Evolutionary conservation across 805 yeast species (phyloP).

Genomic region (Saccharomyces mikatae): DNA sequence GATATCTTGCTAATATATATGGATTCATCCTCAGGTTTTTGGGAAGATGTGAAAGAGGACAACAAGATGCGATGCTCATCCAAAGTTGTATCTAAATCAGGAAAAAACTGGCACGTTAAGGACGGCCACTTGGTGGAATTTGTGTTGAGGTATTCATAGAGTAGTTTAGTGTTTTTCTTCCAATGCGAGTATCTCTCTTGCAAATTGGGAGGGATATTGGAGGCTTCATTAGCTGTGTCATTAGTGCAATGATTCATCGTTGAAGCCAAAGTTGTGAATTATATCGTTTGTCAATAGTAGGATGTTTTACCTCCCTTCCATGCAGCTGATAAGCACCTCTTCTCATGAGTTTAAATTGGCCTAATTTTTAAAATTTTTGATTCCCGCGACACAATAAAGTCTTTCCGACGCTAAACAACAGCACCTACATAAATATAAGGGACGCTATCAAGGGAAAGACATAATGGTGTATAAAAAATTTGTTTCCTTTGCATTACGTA

Average conservation of each 20-base stretch:
- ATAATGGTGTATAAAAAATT: not conserved
- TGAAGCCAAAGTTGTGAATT: not conserved
- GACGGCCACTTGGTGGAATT: conserved; percentile 64
- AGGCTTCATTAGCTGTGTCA: not conserved
- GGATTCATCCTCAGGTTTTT: conserved; percentile 29
- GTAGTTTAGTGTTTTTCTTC: conserved; percentile 74
- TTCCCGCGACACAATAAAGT: not conserved
- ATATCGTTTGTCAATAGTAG: not conserved
- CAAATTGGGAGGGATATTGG: conserved; percentile 16
- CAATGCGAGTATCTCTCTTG: conserved; percentile 38
- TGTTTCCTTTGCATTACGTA: not conserved
- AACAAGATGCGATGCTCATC: conserved; percentile 25
- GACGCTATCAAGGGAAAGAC: no score
- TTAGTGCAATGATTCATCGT: not conserved
- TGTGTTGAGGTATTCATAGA: conserved; percentile 68
- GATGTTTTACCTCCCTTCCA: not conserved
- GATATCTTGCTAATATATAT: conserved; percentile 25
- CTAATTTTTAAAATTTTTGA: not conserved
- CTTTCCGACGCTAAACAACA: not conserved
- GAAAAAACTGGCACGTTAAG: conserved; percentile 61
- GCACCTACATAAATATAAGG: not conserved
- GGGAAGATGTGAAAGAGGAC: conserved; percentile 30
- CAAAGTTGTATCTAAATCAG: conserved; percentile 31
- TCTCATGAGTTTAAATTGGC: not conserved
- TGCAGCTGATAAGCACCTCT: not conserved